phyloP scores from a whole-genome alignment of 179 eudicot species.

The Spinacia oleracea region DNA sequence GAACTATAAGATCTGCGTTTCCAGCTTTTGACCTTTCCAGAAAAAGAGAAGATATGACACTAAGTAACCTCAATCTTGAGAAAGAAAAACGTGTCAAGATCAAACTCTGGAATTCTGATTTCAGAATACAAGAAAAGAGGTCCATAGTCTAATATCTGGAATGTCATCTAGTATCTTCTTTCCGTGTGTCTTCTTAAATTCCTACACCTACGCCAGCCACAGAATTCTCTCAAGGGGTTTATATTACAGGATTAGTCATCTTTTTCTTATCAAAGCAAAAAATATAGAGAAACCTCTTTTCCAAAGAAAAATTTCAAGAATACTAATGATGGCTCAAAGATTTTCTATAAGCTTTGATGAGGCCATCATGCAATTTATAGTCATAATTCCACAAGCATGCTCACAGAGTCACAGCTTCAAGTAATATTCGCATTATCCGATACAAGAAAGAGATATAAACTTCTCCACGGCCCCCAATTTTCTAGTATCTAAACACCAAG shows the following conservation, averaged over 20 bases:
- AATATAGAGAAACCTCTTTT: neutral
- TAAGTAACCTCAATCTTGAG: neutral
- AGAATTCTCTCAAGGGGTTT: no score
- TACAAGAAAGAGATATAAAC: neutral
- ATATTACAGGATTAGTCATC: no score
- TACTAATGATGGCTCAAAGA: neutral
- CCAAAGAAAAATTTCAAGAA: neutral
- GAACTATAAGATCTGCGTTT: neutral
- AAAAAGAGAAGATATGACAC: neutral
- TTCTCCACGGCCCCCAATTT: neutral
- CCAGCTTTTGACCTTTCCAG: neutral
- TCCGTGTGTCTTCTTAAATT: no score
- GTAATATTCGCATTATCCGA: neutral
- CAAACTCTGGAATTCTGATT: neutral
- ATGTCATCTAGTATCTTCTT: neutral
- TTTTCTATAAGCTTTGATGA: slow-evolving; percentile 2
- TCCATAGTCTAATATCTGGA: no score
- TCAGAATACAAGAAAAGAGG: no score
- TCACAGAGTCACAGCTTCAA: neutral
- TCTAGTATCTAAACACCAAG: neutral
- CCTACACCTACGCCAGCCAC: no score
- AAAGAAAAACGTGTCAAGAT: neutral
- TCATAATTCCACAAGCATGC: neutral
- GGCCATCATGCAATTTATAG: neutral
- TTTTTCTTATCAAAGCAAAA: neutral